phyloP scores from a whole-genome alignment of 2,329 filamentous ascomycete genomes.

The Fusarium algeriense region DNA sequence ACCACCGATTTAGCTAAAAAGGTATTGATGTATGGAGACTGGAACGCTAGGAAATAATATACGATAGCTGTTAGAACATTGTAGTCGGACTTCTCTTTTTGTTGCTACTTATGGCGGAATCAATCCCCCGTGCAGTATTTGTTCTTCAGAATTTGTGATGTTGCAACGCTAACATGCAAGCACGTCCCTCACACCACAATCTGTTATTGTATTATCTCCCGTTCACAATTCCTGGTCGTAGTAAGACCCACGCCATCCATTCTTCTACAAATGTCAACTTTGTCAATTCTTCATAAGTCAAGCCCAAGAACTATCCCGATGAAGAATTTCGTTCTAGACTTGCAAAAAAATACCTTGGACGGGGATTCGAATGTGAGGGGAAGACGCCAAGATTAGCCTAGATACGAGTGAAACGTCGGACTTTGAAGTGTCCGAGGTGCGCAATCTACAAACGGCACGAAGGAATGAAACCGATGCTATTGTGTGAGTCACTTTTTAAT shows the following conservation, averaged over 20 bases:
- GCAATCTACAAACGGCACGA: neutral
- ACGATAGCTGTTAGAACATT: too few relatives aligned
- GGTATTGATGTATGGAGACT: neutral
- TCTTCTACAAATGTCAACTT: accelerated
- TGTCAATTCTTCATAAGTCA: accelerated
- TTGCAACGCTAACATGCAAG: neutral
- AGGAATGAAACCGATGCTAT: neutral
- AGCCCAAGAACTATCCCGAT: neutral
- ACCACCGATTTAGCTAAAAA: conserved; percentile 8
- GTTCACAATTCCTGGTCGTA: too few relatives aligned
- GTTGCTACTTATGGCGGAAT: neutral
- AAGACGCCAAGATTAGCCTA: neutral
- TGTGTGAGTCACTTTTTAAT: conserved; percentile 8
- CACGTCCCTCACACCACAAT: accelerated
- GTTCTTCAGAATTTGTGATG: neutral
- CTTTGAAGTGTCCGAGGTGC: conserved; percentile 14
- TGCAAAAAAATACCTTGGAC: too few relatives aligned
- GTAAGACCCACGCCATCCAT: accelerated
- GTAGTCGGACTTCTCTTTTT: accelerated
- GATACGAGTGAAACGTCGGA: neutral
- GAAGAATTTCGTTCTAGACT: accelerated
- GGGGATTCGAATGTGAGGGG: neutral
- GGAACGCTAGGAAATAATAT: neutral
- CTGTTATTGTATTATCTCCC: neutral
- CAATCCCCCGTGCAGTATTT: neutral